A percentile compares a stretch with the other conserved stretches of the same genome.
Evolutionary conservation across 306 rosid genomes (phyloP).

Genomic region (Corylus americana): DNA sequence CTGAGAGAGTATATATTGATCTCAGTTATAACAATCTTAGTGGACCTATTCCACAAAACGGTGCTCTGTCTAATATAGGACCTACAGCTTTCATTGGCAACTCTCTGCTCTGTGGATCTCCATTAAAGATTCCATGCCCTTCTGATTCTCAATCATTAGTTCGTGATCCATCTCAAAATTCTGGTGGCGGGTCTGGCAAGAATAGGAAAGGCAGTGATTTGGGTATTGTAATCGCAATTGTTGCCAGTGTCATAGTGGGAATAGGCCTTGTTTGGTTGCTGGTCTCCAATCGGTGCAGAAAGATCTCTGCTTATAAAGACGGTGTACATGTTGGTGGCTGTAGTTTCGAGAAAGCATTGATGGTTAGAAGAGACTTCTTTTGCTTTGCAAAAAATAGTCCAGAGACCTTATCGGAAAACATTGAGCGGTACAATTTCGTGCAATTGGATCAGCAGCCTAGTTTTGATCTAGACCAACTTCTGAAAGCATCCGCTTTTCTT

Average conservation of each 20-base stretch:
- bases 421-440: constrained; percentile 51
- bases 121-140: constrained; percentile 53
- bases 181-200: constrained; percentile 20
- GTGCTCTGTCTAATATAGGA: constrained; percentile 52
- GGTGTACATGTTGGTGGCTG: constrained; percentile 17
- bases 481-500: constrained; percentile 62
- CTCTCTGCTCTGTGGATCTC: constrained; percentile 56
- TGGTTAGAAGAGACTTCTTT: constrained; percentile 40
- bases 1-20: constrained; percentile 53
- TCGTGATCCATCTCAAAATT: constrained; percentile 30
- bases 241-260: constrained; percentile 42
- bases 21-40: constrained; percentile 51
- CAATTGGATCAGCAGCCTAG: constrained; percentile 44
- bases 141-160: constrained; percentile 33
- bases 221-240: constrained; percentile 38
- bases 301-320: constrained; percentile 31
- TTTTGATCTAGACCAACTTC: constrained; percentile 61
- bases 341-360: constrained; percentile 33
- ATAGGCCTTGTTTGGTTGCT: constrained; percentile 50
- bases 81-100: constrained; percentile 65
- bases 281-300: constrained; percentile 44
- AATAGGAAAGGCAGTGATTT: constrained; percentile 32
- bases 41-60: constrained; percentile 55
- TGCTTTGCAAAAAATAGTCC: constrained; percentile 46
- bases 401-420: constrained; percentile 38